Evolutionary conservation across 768 basidiomycete genomes (phyloP).

Genomic region (Hebeloma cylindrosporum): DNA sequence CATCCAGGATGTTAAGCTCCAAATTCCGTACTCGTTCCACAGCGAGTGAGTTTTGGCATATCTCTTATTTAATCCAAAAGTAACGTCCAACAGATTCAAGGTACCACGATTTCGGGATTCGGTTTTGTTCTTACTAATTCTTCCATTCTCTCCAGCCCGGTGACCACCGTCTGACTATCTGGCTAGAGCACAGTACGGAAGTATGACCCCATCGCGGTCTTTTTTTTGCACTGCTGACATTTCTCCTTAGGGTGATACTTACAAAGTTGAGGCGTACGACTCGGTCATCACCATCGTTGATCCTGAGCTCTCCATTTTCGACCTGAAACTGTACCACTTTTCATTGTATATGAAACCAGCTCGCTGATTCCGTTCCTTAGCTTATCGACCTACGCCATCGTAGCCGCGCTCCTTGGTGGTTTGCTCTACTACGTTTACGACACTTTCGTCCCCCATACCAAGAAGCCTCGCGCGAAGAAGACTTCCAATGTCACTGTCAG

Average conservation of each 20-base stretch:
- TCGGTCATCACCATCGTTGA: conserved; percentile 78
- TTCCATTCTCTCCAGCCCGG: conserved; percentile 51
- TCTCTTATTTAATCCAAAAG: conserved; percentile 2
- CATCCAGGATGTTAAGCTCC: conserved; percentile 54
- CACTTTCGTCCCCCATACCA: conserved; percentile 63
- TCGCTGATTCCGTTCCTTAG: conserved; percentile 24
- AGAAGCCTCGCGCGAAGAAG: conserved; percentile 54
- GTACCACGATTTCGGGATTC: conserved; percentile 30
- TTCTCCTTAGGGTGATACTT: conserved; percentile 34
- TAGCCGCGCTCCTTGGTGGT: conserved; percentile 61
- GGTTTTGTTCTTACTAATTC: neutral
- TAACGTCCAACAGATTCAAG: conserved; percentile 53
- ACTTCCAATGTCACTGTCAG: conserved; percentile 43
- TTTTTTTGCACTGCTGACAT: neutral
- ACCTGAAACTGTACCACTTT: conserved; percentile 69
- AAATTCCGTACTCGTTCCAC: conserved; percentile 71
- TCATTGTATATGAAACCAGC: conserved; percentile 4
- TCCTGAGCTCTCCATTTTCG: conserved; percentile 74
- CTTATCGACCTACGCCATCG: conserved; percentile 71
- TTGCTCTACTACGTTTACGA: conserved; percentile 64
- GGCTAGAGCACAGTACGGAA: conserved; percentile 69
- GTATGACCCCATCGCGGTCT: conserved; percentile 36
- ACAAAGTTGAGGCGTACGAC: conserved; percentile 71
- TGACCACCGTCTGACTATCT: conserved; percentile 70
- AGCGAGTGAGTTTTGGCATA: conserved; percentile 64